Base-by-base conservation (phyloP, 768 basidiomycete genomes). In the Butyriboletus loyo region DNA sequence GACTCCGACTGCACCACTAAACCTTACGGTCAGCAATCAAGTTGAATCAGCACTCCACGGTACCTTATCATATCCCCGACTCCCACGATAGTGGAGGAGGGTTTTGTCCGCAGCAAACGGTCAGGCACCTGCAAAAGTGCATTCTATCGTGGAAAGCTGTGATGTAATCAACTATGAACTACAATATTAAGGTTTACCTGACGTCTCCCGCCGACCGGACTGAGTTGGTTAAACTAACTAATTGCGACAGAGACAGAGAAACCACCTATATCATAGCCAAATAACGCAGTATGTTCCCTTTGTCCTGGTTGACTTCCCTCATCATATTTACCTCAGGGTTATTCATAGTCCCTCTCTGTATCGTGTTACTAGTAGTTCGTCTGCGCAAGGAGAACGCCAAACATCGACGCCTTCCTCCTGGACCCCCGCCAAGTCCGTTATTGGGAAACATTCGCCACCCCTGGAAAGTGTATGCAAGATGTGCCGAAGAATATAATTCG, bases 381-480 rank as follows among this genome's bases (percentile, higher is more conserved):
- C 39, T 65, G n/a, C 40, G 30, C 25, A 66, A 41, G 40, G 52
- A 50, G 47, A 36, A 46, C 13, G n/a, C 17, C 7, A 11, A 15
- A 13, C 53, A 46, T 27, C 63, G 24, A 32, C 51, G 45, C 14
- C 46, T 63, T 11, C 66, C 63, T 38, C 64, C 66, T 32, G 60
- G 64, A 15, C 63, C 63, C 9, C 57, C 52, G 1, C 64, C 52
- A n/a, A 46, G 28, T 9, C 66, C 66, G 0, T 0, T 63, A 14
- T 22, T 66, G 1, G 64, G 63, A 21, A 66, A 67, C 9, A 27
- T 67, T 21, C 28, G 40, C 5, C 24, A 60, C n/a, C 64, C 62
- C 13, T 65, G 64, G 66, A 50, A 53, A 39, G 54, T 57, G 13
- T 67, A 57, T 52, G 15, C 63, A 25, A 50, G 11, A 46, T 66